These are phyloP conservation scores for Kuraishia hungarica DNA, from an alignment of 805 yeast species.

Conservation along the genomic window DNA sequence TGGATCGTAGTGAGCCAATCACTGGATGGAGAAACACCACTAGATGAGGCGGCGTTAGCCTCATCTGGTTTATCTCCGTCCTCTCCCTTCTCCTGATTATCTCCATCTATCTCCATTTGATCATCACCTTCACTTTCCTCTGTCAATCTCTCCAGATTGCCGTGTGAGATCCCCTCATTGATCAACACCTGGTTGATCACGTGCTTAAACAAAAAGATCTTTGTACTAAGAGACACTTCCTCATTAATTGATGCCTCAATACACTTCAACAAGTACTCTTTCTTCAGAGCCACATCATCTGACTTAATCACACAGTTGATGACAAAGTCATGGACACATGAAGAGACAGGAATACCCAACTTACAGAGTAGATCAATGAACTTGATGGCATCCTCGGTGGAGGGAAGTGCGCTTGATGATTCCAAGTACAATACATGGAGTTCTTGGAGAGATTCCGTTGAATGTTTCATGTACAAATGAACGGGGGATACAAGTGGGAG, in stretches of 20 bases:
- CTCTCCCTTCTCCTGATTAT: not conserved
- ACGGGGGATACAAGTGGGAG: constrained; percentile 45
- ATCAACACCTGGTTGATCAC: constrained; percentile 60
- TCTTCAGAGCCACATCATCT: constrained; percentile 35
- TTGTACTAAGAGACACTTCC: constrained; percentile 37
- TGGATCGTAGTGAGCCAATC: not conserved
- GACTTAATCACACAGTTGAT: constrained; percentile 47
- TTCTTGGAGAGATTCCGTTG: constrained; percentile 52
- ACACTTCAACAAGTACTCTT: constrained; percentile 40
- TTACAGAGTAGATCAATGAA: constrained; percentile 34
- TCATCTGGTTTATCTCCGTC: not conserved
- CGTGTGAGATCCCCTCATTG: constrained; percentile 45
- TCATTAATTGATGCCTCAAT: constrained; percentile 41
- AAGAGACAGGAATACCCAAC: constrained; percentile 36
- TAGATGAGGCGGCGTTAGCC: too few species aligned
- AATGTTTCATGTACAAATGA: constrained; percentile 66
- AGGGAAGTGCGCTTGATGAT: constrained; percentile 7
- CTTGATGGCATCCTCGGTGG: constrained; percentile 26
- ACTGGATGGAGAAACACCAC: not conserved
- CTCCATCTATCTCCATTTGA: not conserved
- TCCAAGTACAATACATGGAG: constrained; percentile 31
- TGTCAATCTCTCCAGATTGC: constrained; percentile 20
- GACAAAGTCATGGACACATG: constrained; percentile 46
- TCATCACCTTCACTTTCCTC: not conserved
- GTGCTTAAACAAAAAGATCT: constrained; percentile 51